phyloP scores from a whole-genome alignment of 495 filamentous ascomycete genomes.

The Cudoniella acicularis region DNA sequence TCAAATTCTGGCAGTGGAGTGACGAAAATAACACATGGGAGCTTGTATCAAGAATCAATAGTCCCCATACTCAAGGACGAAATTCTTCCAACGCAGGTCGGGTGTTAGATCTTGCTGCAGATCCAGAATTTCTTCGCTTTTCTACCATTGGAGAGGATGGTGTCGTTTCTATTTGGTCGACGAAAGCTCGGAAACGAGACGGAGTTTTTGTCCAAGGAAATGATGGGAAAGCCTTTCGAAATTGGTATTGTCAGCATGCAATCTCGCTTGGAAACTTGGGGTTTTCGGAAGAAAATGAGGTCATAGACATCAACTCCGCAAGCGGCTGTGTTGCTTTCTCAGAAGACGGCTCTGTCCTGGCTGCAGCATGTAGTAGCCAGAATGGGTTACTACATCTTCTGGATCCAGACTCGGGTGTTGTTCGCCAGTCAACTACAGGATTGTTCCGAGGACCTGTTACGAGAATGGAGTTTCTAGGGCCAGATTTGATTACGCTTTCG shows the following conservation, averaged over 20 bases:
- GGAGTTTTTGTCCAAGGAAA: constrained; percentile 54
- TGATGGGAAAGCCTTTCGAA: constrained; percentile 50
- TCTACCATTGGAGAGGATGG: constrained; percentile 81
- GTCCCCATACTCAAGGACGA: constrained; percentile 62
- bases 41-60: constrained; percentile 75
- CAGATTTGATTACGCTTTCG: constrained; percentile 59
- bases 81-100: constrained; percentile 39
- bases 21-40: constrained; percentile 60
- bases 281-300: constrained; percentile 32
- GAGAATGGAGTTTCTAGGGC: constrained; percentile 54
- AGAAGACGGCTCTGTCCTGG: constrained; percentile 82
- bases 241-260: constrained; percentile 67
- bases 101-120: constrained; percentile 66
- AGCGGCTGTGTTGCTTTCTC: constrained; percentile 67
- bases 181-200: constrained; percentile 58
- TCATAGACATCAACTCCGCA: constrained; percentile 10
- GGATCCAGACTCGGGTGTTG: constrained; percentile 51
- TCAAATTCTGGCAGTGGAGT: constrained; percentile 89
- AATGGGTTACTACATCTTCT: constrained; percentile 55
- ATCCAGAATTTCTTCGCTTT: constrained; percentile 65
- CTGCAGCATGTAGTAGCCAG: constrained; percentile 45
- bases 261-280: constrained; percentile 50
- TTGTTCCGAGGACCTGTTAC: constrained; percentile 51
- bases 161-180: constrained; percentile 71
- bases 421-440: constrained; percentile 50